Base-by-base conservation (phyloP, 345 rosid species). In the Raphanus sativus region DNA sequence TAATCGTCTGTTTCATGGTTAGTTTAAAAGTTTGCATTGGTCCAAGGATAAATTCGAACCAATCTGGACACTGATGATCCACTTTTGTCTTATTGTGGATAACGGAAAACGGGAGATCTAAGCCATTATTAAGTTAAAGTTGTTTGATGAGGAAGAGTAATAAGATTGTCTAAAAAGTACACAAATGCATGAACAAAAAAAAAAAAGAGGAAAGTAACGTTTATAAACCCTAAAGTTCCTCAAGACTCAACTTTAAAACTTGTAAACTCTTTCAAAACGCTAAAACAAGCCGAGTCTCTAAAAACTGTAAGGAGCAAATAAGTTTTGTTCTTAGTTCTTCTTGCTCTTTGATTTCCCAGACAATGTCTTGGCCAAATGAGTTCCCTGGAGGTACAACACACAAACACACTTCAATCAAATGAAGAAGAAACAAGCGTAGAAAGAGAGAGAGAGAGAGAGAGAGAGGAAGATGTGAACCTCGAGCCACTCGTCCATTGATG, bases 401-500 rank as follows among this genome's bases (percentile, higher is more conserved):
- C 65, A 75, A 50, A 74, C 38, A 68, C 6, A 45, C 17, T 79
- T 79, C 36, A 52, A 42, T 69, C 71, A 42, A 40, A 4, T 0
- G 6, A 29, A 55, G 7, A 68, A 4, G 28, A 50, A 34, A 67
- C 13, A 13, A 21, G 8, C 8, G 8, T 2, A 0, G 33, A 5
- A 48, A 8, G n/a, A 25, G 40, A 30, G 2, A 28, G 29, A 45
- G 30, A 60, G 50, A 15, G 15, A 24, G 45, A 26, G 33, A 52
- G 42, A 9, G 17, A 25, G 8, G 16, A 30, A 67, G 42, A 55
- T 26, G 48, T 30, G 0, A 32, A 80, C 99, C 98, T 96, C 88
- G 65, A 96, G 96, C 99, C 99, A 96, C 70, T 96, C 99, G 62
- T 96, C 98, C 75, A 86, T 72, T 8, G 94, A 89, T 32, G 89